Percentiles rank a stretch among this genome's conserved stretches.
These are phyloP conservation scores for Dalbergia oliveri DNA, from an alignment of 306 rosid genomes.

Conservation along the genomic window DNA sequence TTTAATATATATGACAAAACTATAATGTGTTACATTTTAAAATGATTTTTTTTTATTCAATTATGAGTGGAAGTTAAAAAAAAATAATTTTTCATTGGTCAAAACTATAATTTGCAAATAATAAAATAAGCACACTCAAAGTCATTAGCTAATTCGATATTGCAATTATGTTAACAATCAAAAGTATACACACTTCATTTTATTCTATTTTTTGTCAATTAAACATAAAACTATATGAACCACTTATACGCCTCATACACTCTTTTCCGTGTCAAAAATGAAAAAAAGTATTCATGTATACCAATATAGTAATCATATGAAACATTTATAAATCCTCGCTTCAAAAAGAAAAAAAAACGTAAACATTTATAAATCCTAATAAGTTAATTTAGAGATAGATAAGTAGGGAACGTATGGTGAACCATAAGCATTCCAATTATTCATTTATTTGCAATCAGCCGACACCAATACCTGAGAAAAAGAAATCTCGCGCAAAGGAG, in stretches of 20 bases:
- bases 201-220: background rate
- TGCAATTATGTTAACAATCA: background rate
- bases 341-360: too few species aligned
- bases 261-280: too few species aligned
- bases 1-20: too few species aligned
- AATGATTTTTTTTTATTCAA: too few species aligned
- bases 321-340: background rate
- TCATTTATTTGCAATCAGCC: background rate
- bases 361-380: background rate
- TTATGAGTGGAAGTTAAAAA: too few species aligned
- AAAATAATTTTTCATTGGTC: too few species aligned
- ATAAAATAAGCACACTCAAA: background rate
- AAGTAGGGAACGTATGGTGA: background rate
- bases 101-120: too few species aligned
- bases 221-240: too few species aligned
- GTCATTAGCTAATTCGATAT: background rate
- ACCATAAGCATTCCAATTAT: background rate
- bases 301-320: background rate
- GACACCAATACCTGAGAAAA: background rate
- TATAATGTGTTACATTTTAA: too few species aligned
- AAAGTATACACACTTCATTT: conserved; percentile 6
- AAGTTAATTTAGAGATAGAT: background rate
- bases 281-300: background rate
- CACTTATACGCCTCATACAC: too few species aligned
- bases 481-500: background rate